Percentiles rank a stretch among this genome's conserved stretches.
Evolutionary conservation across 2,329 filamentous ascomycete genomes (phyloP).

Genomic region (Meredithiella fracta): DNA sequence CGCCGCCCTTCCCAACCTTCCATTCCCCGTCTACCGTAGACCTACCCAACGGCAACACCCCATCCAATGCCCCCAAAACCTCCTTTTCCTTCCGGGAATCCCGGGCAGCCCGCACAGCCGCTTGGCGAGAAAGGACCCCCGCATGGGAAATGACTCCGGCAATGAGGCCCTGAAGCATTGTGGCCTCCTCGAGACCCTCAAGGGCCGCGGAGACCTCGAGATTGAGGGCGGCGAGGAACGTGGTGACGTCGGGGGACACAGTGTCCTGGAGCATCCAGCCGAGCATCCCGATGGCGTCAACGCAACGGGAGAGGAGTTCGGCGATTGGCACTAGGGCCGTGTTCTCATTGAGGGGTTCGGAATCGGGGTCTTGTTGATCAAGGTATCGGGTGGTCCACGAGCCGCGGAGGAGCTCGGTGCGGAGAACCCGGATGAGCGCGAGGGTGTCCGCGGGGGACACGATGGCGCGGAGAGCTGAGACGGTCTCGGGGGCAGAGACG

Average conservation of each 20-base stretch:
- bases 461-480: conserved; percentile 44
- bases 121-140: conserved; percentile 21
- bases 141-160: conserved; percentile 50
- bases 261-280: conserved; percentile 51
- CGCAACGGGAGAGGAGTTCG: conserved; percentile 52
- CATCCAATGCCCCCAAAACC: background rate
- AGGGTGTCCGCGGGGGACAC: conserved; percentile 53
- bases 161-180: conserved; percentile 46
- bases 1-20: conserved; percentile 52
- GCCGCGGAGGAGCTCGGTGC: conserved; percentile 55
- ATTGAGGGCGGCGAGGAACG: conserved; percentile 48
- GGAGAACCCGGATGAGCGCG: conserved; percentile 54
- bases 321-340: conserved; percentile 57
- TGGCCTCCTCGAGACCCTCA: conserved; percentile 54
- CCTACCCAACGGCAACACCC: conserved; percentile 51
- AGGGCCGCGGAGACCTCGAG: conserved; percentile 55
- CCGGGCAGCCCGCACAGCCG: background rate
- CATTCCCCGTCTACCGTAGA: conserved; percentile 25
- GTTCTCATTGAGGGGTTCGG: conserved; percentile 30
- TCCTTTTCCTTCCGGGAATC: background rate
- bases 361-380: conserved; percentile 28
- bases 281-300: conserved; percentile 58
- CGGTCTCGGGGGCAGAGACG: conserved; percentile 43
- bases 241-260: conserved; percentile 21
- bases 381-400: conserved; percentile 64